Conservation (phyloP, 1,139 yeast genomes). For the Blastobotrys aristatus region DNA sequence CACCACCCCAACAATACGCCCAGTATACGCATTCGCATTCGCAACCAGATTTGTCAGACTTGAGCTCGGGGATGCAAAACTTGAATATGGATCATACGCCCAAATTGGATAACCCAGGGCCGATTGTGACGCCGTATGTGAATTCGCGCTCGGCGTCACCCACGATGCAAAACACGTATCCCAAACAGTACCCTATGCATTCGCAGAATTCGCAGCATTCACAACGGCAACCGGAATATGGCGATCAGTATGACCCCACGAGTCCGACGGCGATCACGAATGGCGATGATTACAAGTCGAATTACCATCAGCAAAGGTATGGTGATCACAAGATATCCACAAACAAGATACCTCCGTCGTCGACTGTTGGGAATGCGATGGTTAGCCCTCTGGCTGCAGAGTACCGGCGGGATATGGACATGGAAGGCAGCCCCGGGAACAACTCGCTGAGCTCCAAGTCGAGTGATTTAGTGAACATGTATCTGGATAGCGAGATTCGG, state of each 20-base stretch:
- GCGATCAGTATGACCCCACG: slow-evolving; percentile 12
- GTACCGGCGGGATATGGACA: slow-evolving; percentile 17
- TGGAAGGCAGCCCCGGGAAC: slow-evolving; percentile 5
- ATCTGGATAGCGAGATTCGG: slow-evolving; percentile 12
- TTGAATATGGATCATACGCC: slow-evolving; percentile 15
- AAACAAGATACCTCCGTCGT: slow-evolving; percentile 26
- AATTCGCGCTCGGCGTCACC: slow-evolving; percentile 5
- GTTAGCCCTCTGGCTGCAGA: slow-evolving; percentile 16
- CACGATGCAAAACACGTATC: not conserved
- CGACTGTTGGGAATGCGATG: slow-evolving; percentile 20
- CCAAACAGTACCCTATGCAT: not conserved
- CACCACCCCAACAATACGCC: slow-evolving; percentile 7
- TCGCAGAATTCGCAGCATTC: not conserved
- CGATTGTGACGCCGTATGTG: slow-evolving; percentile 8
- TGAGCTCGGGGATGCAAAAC: slow-evolving; percentile 15
- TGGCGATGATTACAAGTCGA: slow-evolving; percentile 7
- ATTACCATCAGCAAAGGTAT: not conserved
- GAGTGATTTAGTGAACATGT: slow-evolving; percentile 13
- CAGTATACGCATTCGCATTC: slow-evolving; percentile 10
- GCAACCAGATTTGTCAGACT: slow-evolving; percentile 20
- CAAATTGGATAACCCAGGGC: slow-evolving; percentile 11
- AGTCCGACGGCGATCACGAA: slow-evolving; percentile 22
- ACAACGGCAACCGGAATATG: slow-evolving; percentile 4
- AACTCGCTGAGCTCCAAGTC: not conserved
- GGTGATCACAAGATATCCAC: slow-evolving; percentile 23